These are phyloP conservation scores for Astrothelium subdiscretum DNA, from an alignment of 495 filamentous ascomycete genomes.

Conservation along the genomic window DNA sequence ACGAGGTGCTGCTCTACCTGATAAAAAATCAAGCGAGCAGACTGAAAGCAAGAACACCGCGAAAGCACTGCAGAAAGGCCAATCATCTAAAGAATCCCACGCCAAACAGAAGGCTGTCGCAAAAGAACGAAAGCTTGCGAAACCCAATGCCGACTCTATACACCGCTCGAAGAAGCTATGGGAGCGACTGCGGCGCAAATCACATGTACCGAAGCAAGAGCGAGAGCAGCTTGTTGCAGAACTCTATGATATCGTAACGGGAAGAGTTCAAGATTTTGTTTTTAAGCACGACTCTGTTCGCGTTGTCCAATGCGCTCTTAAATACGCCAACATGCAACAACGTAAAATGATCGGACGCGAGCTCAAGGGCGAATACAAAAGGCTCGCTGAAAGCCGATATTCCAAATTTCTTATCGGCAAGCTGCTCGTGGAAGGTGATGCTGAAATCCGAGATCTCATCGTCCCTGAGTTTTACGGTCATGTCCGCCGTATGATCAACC, in stretches of 20 bases:
- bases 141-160: constrained; percentile 82
- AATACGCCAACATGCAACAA: constrained; percentile 79
- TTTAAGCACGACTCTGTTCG: constrained; percentile 97
- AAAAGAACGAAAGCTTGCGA: constrained; percentile 80
- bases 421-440: constrained; percentile 77
- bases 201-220: constrained; percentile 75
- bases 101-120: constrained; percentile 81
- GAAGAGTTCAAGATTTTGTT: constrained; percentile 83
- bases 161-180: constrained; percentile 90
- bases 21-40: background rate
- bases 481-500: constrained; percentile 83
- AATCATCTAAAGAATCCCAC: constrained; percentile 69
- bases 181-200: constrained; percentile 86
- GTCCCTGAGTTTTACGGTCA: constrained; percentile 90
- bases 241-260: constrained; percentile 81
- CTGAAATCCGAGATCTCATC: constrained; percentile 72
- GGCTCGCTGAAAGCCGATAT: constrained; percentile 85
- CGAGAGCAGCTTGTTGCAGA: constrained; percentile 76
- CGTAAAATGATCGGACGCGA: constrained; percentile 77
- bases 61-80: constrained; percentile 1
- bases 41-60: background rate
- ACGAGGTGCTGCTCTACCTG: background rate
- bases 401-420: constrained; percentile 95
- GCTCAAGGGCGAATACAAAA: constrained; percentile 71
- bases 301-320: constrained; percentile 90